Percentiles rank a stretch among this genome's conserved stretches.
These are phyloP conservation scores for Exophiala bonariae DNA, from an alignment of 2,329 filamentous ascomycete species.

Conservation along the genomic window DNA sequence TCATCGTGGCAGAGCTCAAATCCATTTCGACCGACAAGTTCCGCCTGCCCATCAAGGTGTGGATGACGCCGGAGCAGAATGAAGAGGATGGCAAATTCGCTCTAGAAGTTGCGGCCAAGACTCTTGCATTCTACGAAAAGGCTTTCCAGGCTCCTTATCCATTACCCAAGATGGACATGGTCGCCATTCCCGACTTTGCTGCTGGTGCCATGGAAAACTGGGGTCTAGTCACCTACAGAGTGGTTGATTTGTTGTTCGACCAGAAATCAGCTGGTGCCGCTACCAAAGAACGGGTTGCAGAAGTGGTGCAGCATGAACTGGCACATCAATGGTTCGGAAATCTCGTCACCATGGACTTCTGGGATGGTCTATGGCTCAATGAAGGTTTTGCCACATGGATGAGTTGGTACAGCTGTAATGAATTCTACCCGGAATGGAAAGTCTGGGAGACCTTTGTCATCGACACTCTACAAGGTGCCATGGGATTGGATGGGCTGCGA, in stretches of 20 bases:
- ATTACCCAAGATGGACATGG: slow-evolving; percentile 93
- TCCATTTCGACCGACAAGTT: slow-evolving; percentile 91
- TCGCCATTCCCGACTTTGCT: slow-evolving; percentile 93
- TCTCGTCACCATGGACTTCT: slow-evolving; percentile 97
- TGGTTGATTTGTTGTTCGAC: slow-evolving; percentile 86
- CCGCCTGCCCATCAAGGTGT: slow-evolving; percentile 90
- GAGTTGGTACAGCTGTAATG: slow-evolving; percentile 92
- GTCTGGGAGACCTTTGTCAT: slow-evolving; percentile 96
- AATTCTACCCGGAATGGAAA: slow-evolving; percentile 97
- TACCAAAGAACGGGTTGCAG: slow-evolving; percentile 88
- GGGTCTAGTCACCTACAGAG: slow-evolving; percentile 92
- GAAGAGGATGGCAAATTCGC: slow-evolving; percentile 92
- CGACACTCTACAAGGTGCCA: slow-evolving; percentile 83
- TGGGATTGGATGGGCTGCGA: slow-evolving; percentile 83
- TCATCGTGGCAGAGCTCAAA: slow-evolving; percentile 91
- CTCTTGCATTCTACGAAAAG: slow-evolving; percentile 92
- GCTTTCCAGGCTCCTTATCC: slow-evolving; percentile 86
- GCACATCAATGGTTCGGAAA: slow-evolving; percentile 99
- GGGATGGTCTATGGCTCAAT: slow-evolving; percentile 96
- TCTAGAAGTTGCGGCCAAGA: slow-evolving; percentile 82
- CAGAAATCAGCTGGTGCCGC: slow-evolving; percentile 87
- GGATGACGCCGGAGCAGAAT: slow-evolving; percentile 83
- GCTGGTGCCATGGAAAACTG: slow-evolving; percentile 98
- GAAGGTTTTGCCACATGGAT: slow-evolving; percentile 91
- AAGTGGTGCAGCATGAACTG: slow-evolving; percentile 94